Base-by-base conservation (phyloP, 2,329 filamentous ascomycete species). In the Daldinia sp. region DNA sequence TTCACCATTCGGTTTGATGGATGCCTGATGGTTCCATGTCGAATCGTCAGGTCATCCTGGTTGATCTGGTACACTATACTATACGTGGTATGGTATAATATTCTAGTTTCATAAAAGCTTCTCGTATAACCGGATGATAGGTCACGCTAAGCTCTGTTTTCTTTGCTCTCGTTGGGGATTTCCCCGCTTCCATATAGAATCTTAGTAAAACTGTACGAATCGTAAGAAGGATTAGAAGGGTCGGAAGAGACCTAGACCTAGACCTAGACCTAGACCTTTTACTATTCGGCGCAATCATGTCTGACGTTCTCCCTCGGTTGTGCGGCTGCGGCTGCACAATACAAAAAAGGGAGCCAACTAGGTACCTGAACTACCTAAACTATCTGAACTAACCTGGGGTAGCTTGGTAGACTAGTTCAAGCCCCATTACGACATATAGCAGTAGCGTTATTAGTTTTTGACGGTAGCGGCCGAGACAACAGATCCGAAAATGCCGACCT, bases 111-210 rank as follows among this genome's bases (percentile, higher is more conserved):
- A 37, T 63, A 44, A 28, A 30, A 56, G 20, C 35, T 46, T 61
- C 60, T 67, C 64, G 64, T 70, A 70, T 62, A 64, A 28, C 46
- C 58, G 20, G 26, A 62, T 39, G 60, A 44, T 46, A n/a, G 48
- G 44, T 57, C 13, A 42, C 55, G 65, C 56, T 65, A 54, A 54
- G 51, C 44, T 54, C 26, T 44, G 20, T 35, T 35, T 56, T 56
- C 9, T 44, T 41, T 55, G 23, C 20, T 53, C 55, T 41, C 35
- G 42, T 56, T 37, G 20, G 37, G 26, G 23, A 50, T 15, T 50
- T 50, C 46, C 46, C 46, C 46, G 46, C 46, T 50, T 28, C 44
- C 12, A 50, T 20, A 50, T 50, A 46, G 7, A 42, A 6, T 42
- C 15, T 18, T 42, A 42, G 15, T 42, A 46, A 20, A 23, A 3